Conservation (phyloP, 169 alveolate species). For the Cryptosporidium felis region DNA sequence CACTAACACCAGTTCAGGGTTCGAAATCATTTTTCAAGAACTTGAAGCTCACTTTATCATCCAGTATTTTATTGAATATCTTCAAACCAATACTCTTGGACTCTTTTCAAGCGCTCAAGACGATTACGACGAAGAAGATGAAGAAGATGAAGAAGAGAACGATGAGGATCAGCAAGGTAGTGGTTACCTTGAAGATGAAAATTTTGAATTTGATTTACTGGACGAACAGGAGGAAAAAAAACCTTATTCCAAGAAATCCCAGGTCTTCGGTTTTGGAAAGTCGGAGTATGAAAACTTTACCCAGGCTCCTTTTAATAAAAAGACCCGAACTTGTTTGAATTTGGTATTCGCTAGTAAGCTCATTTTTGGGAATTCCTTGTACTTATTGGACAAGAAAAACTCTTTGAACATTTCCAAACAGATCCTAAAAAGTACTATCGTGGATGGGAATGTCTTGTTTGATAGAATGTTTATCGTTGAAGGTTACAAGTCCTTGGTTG, state of each 20-base stretch:
- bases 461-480: conserved; percentile 51
- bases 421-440: neutral
- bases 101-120: neutral
- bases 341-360: neutral
- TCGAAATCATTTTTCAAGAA: conserved; percentile 33
- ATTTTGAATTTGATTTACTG: too few relatives aligned
- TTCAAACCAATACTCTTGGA: neutral
- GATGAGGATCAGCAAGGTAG: neutral
- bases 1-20: conserved; percentile 38
- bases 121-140: neutral
- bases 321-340: neutral
- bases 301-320: neutral
- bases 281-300: too few relatives aligned
- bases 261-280: too few relatives aligned
- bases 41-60: conserved; percentile 14
- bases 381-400: neutral
- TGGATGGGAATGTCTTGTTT: conserved; percentile 1
- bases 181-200: too few relatives aligned
- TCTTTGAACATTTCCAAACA: neutral
- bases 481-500: conserved; percentile 2
- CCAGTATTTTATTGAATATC: neutral
- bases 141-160: neutral
- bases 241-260: too few relatives aligned
- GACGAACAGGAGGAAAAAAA: too few relatives aligned
- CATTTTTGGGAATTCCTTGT: conserved; percentile 22